Percentiles rank a stretch among this genome's conserved stretches.
phyloP scores from a whole-genome alignment of 1,139 yeast genomes.

The Suhomyces chickasaworum region DNA sequence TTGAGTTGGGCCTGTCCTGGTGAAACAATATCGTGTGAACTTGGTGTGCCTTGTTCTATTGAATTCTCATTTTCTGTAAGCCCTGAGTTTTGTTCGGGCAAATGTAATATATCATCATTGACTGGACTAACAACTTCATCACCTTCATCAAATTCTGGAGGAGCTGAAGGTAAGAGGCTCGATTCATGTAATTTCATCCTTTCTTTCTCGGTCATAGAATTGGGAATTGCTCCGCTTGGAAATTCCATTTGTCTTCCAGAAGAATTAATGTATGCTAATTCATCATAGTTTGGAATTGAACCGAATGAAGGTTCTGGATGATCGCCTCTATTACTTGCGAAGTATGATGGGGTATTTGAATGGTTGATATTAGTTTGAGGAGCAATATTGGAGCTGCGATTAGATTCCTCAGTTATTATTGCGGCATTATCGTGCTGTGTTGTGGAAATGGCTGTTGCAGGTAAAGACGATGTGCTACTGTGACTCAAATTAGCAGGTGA shows the following conservation, averaged over 20 bases:
- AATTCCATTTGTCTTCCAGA: constrained; percentile 13
- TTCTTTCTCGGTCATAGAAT: constrained; percentile 49
- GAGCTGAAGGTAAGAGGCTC: constrained; percentile 64
- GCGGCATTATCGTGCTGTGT: neutral
- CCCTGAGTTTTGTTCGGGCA: neutral
- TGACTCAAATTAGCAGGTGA: constrained; percentile 8
- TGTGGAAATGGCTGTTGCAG: neutral
- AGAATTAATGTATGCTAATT: constrained; percentile 12
- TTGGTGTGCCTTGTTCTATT: neutral
- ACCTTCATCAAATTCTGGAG: constrained; percentile 36
- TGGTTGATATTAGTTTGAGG: neutral
- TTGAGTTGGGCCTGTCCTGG: neutral
- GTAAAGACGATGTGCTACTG: constrained; percentile 5
- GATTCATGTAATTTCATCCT: constrained; percentile 53
- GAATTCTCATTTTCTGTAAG: neutral
- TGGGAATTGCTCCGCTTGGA: constrained; percentile 23
- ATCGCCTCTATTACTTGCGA: constrained; percentile 3
- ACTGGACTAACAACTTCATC: constrained; percentile 19
- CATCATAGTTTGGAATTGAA: constrained; percentile 32
- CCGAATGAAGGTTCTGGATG: constrained; percentile 11
- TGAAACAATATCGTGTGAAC: neutral
- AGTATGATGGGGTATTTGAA: constrained; percentile 22
- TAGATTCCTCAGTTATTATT: constrained; percentile 1
- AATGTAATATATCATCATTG: constrained; percentile 14
- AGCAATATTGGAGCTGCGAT: neutral